Conservation (phyloP, 148 eudicot species). For the Salicornia ramosissima region DNA sequence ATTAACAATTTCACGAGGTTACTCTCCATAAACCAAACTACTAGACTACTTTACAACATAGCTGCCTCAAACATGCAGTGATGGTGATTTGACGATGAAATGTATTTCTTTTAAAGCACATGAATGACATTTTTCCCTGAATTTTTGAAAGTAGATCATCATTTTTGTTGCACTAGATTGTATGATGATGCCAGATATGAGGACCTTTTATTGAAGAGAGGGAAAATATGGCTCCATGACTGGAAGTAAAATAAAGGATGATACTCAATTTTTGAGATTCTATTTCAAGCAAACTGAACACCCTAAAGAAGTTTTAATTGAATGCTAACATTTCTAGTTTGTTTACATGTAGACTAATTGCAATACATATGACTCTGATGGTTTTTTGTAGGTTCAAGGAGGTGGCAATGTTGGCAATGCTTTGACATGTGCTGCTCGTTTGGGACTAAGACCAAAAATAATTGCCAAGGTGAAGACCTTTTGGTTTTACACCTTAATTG, state of each 20-base stretch:
- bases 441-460: conserved; percentile 42
- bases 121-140: not conserved
- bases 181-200: not conserved
- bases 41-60: too few species aligned
- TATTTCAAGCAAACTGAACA: not conserved
- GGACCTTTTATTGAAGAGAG: not conserved
- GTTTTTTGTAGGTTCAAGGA: conserved; percentile 40
- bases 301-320: not conserved
- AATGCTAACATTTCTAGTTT: not conserved
- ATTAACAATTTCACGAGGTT: too few species aligned
- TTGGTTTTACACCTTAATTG: not conserved
- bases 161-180: not conserved
- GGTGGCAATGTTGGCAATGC: conserved; percentile 57
- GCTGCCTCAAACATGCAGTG: too few species aligned
- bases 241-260: not conserved
- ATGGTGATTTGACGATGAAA: too few species aligned
- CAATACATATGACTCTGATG: not conserved
- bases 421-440: conserved; percentile 48
- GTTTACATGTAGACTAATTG: not conserved
- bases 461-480: conserved; percentile 38
- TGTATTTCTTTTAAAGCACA: not conserved
- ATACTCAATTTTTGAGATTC: conserved; percentile 5
- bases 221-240: not conserved
- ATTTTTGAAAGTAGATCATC: not conserved
- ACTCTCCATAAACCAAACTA: too few species aligned